Base-by-base conservation (phyloP, 75 land plant species). In the Isoetes taiwanensis region DNA sequence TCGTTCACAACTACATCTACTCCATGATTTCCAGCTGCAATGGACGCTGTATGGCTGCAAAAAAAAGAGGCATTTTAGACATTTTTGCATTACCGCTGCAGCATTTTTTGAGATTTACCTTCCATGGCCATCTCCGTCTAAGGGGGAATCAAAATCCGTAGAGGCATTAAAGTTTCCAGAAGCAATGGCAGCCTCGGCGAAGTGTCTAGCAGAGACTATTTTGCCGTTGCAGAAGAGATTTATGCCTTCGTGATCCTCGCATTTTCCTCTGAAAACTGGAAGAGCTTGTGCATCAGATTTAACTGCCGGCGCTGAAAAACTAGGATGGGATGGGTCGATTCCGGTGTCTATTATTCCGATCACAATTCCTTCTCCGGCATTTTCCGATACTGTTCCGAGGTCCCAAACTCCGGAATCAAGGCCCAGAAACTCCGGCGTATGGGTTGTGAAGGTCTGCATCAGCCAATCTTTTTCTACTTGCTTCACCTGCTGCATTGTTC, bases 321-420 rank as follows among this genome's bases (percentile, higher is more conserved):
- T 83, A 0, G 76, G 82, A 64, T 83, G 86, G 9, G 30, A 28
- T 30, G 82, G 82, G 31, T 79, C 57, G 21, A 83, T 76, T 28
- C 86, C 86, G 0, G 79, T 79, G 59, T 83, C 86, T 53, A 27
- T 72, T 35, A 83, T 68, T 28, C 81, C 95, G 53, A 89, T 85
- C 12, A 89, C 91, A 31, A 89, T 56, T 41, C 78, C 79, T 48
- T 89, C 96, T 17, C 96, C 96, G 29, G 96, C 90, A 62, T 62
- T 67, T 28, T 73, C 79, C 60, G 62, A 72, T 26, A 91, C 97
- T 30, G 84, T 91, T 30, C 79, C 80, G 23, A 71, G 77, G 2
- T 83, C 78, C 97, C 97, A 90, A 19, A 83, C 87, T 17, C 76
- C 78, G 8, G 78, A 73, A 30, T 91, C 80, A 12, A 90, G 91